Evolutionary conservation across 2,329 filamentous ascomycete species (phyloP), one percentile per base, ranked within the genome.

Genomic region (Akanthomyces uredinophilus): DNA sequence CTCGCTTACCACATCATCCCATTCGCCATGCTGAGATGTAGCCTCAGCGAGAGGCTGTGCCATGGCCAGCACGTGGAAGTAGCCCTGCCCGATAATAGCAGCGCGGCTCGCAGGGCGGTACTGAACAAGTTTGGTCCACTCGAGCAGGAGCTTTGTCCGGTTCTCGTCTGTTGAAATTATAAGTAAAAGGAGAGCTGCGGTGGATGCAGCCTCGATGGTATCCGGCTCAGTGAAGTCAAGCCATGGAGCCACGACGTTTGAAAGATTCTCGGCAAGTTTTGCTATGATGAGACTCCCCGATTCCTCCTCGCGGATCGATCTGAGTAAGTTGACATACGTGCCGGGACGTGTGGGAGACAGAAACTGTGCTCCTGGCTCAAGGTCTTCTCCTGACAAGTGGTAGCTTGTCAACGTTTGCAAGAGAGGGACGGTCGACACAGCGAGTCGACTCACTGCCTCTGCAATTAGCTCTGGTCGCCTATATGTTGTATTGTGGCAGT

Each of bases 391-490:
- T 4, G 64, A 60, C 5, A 56, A 49, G 29, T 63, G 37, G 4
- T 65, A 64, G 0, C 74, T 62, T 4, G 72, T 60, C 3, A 70
- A 69, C n/a, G 74, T 67, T 61, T 83, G 76, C 2, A 85, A 68
- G 1, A 82, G 60, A 0, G 83, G 83, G 11, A 80, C 72, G 0
- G 77, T 71, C 5, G 86, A 80, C 7, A 83, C 77, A 13, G 88
- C 76, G 1, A 91, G 77, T n/a, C 77, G 78, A 66, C 84, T 82
- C 16, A 80, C 79, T 0, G 85, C 84, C 67, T 89, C 86, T 29
- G 85, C 84, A 4, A 89, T 79, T 24, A 90, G 77, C 62, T 90
- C 88, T 0, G 85, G 86, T 27, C 84, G 83, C 20, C 88, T 79
- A 65, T 81, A 83, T 2, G 75, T 75, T 0, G 75, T 78, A 0